Evolutionary conservation across 495 filamentous ascomycete genomes (phyloP).

Genomic region (Friedmanniomyces simplex): DNA sequence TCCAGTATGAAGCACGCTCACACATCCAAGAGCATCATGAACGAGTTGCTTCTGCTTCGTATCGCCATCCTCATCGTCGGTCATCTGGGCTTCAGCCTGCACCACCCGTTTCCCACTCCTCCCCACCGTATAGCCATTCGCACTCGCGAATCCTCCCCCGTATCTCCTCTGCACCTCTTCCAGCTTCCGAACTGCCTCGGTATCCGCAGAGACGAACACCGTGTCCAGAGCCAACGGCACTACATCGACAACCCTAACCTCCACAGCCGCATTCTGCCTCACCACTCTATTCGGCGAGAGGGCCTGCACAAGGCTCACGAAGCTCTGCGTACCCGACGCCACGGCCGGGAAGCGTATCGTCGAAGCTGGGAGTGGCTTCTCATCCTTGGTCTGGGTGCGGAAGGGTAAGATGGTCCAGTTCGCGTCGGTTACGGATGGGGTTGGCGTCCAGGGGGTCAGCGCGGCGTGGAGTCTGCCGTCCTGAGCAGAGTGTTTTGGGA

Average conservation of each 20-base stretch:
- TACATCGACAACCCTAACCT: constrained; percentile 73
- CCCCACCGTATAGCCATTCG: constrained; percentile 32
- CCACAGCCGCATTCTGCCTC: constrained; percentile 41
- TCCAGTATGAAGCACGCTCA: constrained; percentile 69
- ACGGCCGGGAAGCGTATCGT: constrained; percentile 77
- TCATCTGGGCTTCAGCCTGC: not conserved
- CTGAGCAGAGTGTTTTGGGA: constrained; percentile 41
- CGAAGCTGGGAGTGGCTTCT: constrained; percentile 50
- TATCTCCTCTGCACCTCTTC: constrained; percentile 54
- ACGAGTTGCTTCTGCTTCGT: constrained; percentile 66
- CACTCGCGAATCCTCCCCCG: constrained; percentile 46
- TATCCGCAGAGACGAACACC: constrained; percentile 75
- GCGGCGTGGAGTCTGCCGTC: constrained; percentile 46
- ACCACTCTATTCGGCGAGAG: constrained; percentile 53
- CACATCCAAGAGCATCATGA: constrained; percentile 55
- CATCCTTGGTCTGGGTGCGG: constrained; percentile 31
- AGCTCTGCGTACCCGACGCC: constrained; percentile 66
- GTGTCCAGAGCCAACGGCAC: constrained; percentile 68
- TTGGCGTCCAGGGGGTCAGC: constrained; percentile 70
- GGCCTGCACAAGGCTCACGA: constrained; percentile 51
- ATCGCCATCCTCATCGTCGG: constrained; percentile 31
- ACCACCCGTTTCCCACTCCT: constrained; percentile 14
- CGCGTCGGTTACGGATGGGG: constrained; percentile 43
- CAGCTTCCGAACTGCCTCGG: constrained; percentile 53
- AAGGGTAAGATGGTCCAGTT: constrained; percentile 84